Base-by-base conservation (phyloP, 1,139 yeast genomes). In the Debaryomycetaceae sp. region DNA sequence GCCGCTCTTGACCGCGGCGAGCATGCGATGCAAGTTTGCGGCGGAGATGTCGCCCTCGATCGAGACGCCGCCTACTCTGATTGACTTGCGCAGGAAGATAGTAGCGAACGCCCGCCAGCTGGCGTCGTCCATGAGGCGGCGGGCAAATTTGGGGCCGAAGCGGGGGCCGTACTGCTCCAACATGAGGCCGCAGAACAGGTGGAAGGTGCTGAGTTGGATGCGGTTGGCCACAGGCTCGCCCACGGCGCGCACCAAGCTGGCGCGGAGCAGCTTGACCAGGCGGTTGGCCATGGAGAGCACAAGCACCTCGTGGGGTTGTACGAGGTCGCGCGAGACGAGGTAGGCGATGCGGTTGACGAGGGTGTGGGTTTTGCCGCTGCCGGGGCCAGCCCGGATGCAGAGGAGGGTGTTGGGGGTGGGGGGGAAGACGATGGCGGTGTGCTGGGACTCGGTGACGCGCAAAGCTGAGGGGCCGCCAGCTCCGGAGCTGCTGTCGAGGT, bases 291-390 rank as follows among this genome's bases (percentile, higher is more conserved):
- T 66, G 4, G 88, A 77, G 7, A 83, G 56, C 3, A 81, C 78
- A 23, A 82, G 49, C 2, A 83, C 70, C 31, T 76, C 75, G 6
- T 59, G 53, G 0, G 89, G 85, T 2, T 48, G 38, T 0, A 74
- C 48, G 2, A 53, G 55, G 3, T 58, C 56, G 4, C 56, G 38
- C 4, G 49, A 41, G 1, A 82, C 48, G 39, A 79, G 44, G 38
- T 68, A 58, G 2, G 71, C 72, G 0, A 81, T 62, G 37, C 85
- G 61, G 25, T 66, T 58, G 2, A 75, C 71, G 18, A 83, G 44
- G 0, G 88, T 78, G 25, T 61, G 59, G 0, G 93, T 82, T 45
- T 83, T 83, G 1, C 94, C 94, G 15, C 83, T 72, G 3, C 89
- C 89, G 1, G 89, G 88, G 0, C 89, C 88, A 0, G 88, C 83